phyloP scores from a whole-genome alignment of 176 grass and related monocot species.

The Saccharum spontaneum region DNA sequence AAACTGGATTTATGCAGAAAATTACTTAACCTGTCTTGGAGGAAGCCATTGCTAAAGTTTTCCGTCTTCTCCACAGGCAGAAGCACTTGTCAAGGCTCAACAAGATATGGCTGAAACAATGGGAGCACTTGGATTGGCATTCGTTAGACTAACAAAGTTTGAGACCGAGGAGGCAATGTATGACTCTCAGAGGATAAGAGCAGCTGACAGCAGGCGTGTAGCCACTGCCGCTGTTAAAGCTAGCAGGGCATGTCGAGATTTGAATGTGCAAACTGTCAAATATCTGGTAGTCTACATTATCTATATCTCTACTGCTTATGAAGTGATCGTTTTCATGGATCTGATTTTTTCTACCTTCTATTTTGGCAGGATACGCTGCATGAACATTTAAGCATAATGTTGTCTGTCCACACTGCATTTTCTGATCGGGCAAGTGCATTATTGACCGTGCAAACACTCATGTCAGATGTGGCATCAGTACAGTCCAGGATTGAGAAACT shows the following conservation, averaged over 20 bases:
- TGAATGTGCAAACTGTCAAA: constrained; percentile 98
- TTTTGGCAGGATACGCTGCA: constrained; percentile 85
- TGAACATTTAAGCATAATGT: constrained; percentile 90
- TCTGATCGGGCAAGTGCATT: constrained; percentile 89
- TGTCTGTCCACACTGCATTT: constrained; percentile 87
- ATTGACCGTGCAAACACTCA: constrained; percentile 89
- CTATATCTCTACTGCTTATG: constrained; percentile 11
- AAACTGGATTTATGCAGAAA: neutral
- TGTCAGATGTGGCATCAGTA: constrained; percentile 85
- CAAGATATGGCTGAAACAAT: constrained; percentile 99
- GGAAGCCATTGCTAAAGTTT: neutral
- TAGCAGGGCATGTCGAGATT: constrained; percentile 88
- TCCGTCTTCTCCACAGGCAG: constrained; percentile 59
- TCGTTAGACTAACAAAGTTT: constrained; percentile 91
- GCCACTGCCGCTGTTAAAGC: constrained; percentile 97
- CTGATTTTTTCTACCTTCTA: neutral
- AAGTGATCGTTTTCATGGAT: constrained; percentile 13
- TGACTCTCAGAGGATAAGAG: constrained; percentile 76
- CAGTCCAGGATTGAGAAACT: constrained; percentile 82
- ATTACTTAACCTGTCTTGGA: neutral
- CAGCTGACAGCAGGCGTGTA: constrained; percentile 74
- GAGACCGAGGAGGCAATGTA: constrained; percentile 82
- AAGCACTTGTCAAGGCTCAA: constrained; percentile 88
- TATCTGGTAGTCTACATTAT: constrained; percentile 64
- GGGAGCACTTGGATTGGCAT: constrained; percentile 92